Base-by-base conservation (phyloP, 805 yeast genomes). In the Saturnispora silvae region DNA sequence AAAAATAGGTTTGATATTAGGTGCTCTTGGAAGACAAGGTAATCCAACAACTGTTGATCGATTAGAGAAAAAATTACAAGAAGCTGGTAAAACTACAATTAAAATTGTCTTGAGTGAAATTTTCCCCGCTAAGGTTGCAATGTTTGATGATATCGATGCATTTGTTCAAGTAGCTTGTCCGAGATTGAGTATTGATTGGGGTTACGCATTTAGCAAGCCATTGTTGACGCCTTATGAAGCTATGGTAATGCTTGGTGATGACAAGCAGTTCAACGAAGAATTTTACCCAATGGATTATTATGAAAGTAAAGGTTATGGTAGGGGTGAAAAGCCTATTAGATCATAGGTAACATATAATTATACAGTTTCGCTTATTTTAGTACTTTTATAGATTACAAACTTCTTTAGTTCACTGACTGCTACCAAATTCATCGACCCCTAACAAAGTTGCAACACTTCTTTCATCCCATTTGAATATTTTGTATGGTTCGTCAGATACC, bases 151-250 rank as follows among this genome's bases (percentile, higher is more conserved):
- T 50, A 74, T 89, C 14, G 98, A 92, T 58, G 94, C 87, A 2
- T 92, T 92, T 67, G 82, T 92, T 11, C 98, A 92, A 59, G 95
- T 92, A 3, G 98, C 98, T 1, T 92, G 98, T 55, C 98, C 98
- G 0, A 67, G 98, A 50, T 63, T 92, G 32, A 84, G 95, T 2
- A 89, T 92, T 29, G 98, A 92, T 57, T 92, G 98, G 98, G 98
- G 98, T 0, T 92, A 92, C 56, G 98, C 98, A 0, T 92, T 92
- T 53, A 76, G 77, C 41, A 82, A 81, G 52, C 98, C 98, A 0
- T 61, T 92, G 30, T 60, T 92, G 40, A 89, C 98, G 0, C 98
- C 98, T 0, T 92, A 92, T 54, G 98, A 92, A 54, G 85, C 96
- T 0, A 85, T 83, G 84, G 95, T 87, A 4, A 70, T 86, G 69